Base-by-base conservation (phyloP, 495 filamentous ascomycete species). In the Penicillium waksmanii region DNA sequence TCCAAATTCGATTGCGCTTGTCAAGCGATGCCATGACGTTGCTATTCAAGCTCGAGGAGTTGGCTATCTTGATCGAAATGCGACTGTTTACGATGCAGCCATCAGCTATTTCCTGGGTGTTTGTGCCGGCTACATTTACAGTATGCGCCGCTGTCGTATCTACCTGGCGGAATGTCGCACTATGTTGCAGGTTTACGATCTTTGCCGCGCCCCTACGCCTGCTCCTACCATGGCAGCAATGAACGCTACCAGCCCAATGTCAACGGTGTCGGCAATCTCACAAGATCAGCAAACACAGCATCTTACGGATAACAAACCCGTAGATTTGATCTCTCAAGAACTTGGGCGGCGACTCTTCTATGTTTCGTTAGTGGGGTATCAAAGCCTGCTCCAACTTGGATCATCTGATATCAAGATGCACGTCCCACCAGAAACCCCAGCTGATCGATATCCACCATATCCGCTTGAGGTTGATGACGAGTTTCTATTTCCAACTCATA, bases 21-120 rank as follows among this genome's bases (percentile, higher is more conserved):
- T 94, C 10, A 85, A 90, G 33, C 77, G 85, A 42, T 96, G 92
- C 64, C 87, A 89, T 53, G 78, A 85, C 33, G 77, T 95, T 27
- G 89, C 89, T 8, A 77, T 89, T 5, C 81, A 89, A 57, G 89
- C 91, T 7, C 81, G 91, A 47, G 91, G 91, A 5, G 63, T 81
- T 2, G 81, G 80, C 9, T 94, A 93, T 66, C 81, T 88, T 43
- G 80, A 87, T 63, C 81, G 84, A 13, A 83, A 82, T 15, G 77
- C 90, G 34, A 89, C 81, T 2, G 82, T 95, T 2, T 88, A 95
- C 58, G 92, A 96, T 73, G 91, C 91, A 0, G 86, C 86, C 0
- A 91, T 88, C n/a, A 95, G 91, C 73, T 96, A 93, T 66, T 89
- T 94, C 62, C 73, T 95, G 12, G 90, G 82, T 3, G 68, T 93